Evolutionary conservation across 192 early-diverging fungal species (phyloP), one percentile per base, ranked within the genome.

Genomic region (Entomortierella lignicola): DNA sequence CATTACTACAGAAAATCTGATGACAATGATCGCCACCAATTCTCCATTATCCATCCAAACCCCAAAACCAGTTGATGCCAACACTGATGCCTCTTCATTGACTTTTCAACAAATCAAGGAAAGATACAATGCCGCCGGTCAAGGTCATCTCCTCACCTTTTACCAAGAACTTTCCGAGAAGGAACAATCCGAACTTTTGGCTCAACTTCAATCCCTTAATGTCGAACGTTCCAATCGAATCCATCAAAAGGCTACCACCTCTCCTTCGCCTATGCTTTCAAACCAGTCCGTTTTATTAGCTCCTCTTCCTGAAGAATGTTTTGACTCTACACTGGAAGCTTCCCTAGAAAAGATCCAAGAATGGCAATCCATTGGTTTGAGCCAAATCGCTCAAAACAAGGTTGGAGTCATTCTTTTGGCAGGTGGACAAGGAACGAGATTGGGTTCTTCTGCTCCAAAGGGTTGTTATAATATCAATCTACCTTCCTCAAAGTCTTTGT

Each of bases 381-480:
- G 83, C 41, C 79, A 90, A 63, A 98, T 99, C 82, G 87, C 91
- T 52, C 82, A 92, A 66, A 91, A 91, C 82, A 95, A 97, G 85
- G 96, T 98, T 31, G 96, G 88, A 8, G 97, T 98, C 34, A 95
- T 99, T 72, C 86, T 99, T 57, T 89, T 99, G 77, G 95, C 95
- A 42, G 94, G 94, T 80, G 94, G 94, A 25, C 94, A 96, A 85
- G 94, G 94, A 62, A 92, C 94, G 44, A 87, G 93, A 62, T 86
- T 92, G 68, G 96, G 92, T 27, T 94, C 92, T 39, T 85, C 89
- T 1, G 92, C 83, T 25, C 96, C 96, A 57, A 96, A 96, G 84
- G 97, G 97, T 41, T 97, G 96, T 83, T 99, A 98, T 77, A 89
- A 99, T 82, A 97, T 99, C 68, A 80, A 85, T 27, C 86, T 99